Percentiles rank a stretch among this genome's conserved stretches.
phyloP scores from a whole-genome alignment of 371 early-diverging fungal species.

The Fennellomyces sp. region DNA sequence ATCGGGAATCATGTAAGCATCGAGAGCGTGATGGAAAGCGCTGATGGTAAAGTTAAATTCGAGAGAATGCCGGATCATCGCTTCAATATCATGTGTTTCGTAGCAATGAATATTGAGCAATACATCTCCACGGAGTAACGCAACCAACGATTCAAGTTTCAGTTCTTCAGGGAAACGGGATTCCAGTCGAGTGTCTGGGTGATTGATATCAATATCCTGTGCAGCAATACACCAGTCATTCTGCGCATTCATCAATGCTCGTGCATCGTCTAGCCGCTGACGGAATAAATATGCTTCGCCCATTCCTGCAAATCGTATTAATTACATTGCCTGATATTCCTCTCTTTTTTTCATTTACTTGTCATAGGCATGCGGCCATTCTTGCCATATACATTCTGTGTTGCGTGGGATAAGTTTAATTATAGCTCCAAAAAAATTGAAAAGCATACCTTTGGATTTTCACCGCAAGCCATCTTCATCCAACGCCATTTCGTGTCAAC shows the following conservation, averaged over 20 bases:
- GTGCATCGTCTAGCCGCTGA: conserved; percentile 62
- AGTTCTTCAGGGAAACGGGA: conserved; percentile 69
- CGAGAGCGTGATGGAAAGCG: conserved; percentile 84
- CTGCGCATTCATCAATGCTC: conserved; percentile 52
- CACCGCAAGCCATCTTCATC: conserved; percentile 85
- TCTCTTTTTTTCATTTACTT: conserved; percentile 15
- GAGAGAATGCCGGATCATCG: conserved; percentile 72
- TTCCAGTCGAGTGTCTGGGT: conserved; percentile 25
- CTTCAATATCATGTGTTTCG: conserved; percentile 71
- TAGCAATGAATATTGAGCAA: conserved; percentile 78
- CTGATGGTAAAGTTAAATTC: conserved; percentile 78
- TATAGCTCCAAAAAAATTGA: neutral
- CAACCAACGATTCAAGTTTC: conserved; percentile 62
- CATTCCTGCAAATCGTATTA: conserved; percentile 60
- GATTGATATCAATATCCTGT: conserved; percentile 4
- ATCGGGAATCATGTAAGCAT: conserved; percentile 75
- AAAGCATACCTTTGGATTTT: conserved; percentile 64
- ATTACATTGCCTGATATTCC: neutral
- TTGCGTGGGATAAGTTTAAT: neutral
- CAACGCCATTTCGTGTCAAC: conserved; percentile 57
- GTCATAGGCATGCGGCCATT: conserved; percentile 36
- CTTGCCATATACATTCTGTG: conserved; percentile 12
- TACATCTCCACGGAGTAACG: conserved; percentile 74
- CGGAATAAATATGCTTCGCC: conserved; percentile 78
- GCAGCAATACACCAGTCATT: conserved; percentile 83